A percentile compares a stretch with the other conserved stretches of the same genome.
Evolutionary conservation across 257 asterid species (phyloP).

Genomic region (Lantana camara): DNA sequence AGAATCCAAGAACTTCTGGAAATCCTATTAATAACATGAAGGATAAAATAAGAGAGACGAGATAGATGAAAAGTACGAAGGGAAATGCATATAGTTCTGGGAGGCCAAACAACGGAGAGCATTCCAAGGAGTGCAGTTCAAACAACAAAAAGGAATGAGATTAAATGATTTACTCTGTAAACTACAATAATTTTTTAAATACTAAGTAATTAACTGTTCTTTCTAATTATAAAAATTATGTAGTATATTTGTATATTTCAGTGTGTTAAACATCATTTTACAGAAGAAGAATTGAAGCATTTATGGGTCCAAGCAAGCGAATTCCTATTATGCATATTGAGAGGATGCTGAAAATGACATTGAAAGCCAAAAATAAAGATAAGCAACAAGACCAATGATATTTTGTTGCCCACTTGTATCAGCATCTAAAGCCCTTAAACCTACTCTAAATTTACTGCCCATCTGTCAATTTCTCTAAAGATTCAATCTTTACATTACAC

Average conservation of each 20-base stretch:
- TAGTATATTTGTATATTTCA: too few species aligned
- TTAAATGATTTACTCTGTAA: too few species aligned
- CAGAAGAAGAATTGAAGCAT: not conserved
- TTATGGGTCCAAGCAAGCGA: constrained; percentile 1
- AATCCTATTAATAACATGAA: constrained; percentile 52
- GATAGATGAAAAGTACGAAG: too few species aligned
- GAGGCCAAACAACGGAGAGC: too few species aligned
- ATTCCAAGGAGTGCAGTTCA: too few species aligned
- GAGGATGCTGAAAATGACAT: constrained; percentile 18
- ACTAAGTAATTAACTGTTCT: not conserved
- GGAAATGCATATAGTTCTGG: too few species aligned
- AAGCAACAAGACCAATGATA: not conserved
- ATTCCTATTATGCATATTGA: not conserved
- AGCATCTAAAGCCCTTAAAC: not conserved
- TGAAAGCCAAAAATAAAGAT: not conserved
- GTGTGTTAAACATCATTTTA: not conserved
- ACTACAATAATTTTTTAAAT: not conserved
- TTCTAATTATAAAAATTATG: too few species aligned
- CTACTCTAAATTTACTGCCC: not conserved
- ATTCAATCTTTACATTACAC: not conserved
- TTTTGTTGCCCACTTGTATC: not conserved
- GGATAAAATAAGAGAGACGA: not conserved
- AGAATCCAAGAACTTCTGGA: constrained; percentile 88
- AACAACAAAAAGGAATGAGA: too few species aligned
- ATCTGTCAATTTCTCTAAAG: not conserved